Evolutionary conservation across 306 rosid genomes (phyloP).

Genomic region (Purshia tridentata): DNA sequence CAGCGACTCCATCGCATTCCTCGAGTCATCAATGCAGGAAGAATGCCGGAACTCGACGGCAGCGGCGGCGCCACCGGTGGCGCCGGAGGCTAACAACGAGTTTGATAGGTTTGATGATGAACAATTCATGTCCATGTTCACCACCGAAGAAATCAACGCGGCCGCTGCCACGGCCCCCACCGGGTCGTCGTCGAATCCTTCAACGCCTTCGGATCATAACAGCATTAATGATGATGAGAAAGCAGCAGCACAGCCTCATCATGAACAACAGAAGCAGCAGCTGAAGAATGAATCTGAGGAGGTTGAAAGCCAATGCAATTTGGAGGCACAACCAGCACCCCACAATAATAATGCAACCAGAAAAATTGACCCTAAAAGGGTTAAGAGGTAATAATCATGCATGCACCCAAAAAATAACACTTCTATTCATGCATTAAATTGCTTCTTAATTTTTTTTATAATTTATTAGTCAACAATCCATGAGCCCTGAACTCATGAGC

Average conservation of each 20-base stretch:
- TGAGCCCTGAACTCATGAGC: too few species aligned
- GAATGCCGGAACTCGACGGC: slow-evolving; percentile 40
- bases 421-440: too few species aligned
- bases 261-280: slow-evolving; percentile 16
- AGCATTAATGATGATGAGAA: slow-evolving; percentile 67
- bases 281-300: slow-evolving; percentile 65
- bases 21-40: slow-evolving; percentile 61
- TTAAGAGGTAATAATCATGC: slow-evolving; percentile 62
- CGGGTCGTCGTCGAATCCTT: slow-evolving; percentile 67
- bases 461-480: too few species aligned
- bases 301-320: slow-evolving; percentile 57
- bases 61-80: background rate
- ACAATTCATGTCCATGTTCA: slow-evolving; percentile 82
- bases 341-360: slow-evolving; percentile 24
- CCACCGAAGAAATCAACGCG: slow-evolving; percentile 44
- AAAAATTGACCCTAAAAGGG: slow-evolving; percentile 81
- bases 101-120: slow-evolving; percentile 79
- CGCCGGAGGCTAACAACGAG: slow-evolving; percentile 25
- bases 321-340: slow-evolving; percentile 33
- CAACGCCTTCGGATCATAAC: slow-evolving; percentile 73
- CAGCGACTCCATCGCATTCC: slow-evolving; percentile 70
- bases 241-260: slow-evolving; percentile 7
- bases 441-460: too few species aligned
- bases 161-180: slow-evolving; percentile 26
- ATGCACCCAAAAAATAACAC: background rate